Evolutionary conservation across 495 filamentous ascomycete genomes (phyloP).

Genomic region (Hyaloscypha hepaticicola): DNA sequence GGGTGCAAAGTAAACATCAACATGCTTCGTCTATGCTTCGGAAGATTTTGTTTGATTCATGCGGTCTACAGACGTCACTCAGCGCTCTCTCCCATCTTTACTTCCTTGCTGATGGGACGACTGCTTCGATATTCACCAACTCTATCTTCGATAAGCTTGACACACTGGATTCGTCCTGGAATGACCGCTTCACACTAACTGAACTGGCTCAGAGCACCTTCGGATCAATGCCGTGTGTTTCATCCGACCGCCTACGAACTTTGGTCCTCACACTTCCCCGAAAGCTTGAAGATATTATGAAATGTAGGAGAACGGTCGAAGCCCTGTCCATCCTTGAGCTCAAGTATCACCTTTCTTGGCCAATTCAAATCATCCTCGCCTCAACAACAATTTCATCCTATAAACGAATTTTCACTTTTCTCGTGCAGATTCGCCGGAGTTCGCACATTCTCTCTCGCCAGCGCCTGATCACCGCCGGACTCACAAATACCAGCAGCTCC

Average conservation of each 20-base stretch:
- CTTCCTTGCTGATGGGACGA: slow-evolving; percentile 67
- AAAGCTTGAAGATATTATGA: slow-evolving; percentile 35
- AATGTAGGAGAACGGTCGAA: slow-evolving; percentile 45
- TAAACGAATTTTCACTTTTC: slow-evolving; percentile 67
- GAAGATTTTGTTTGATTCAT: slow-evolving; percentile 63
- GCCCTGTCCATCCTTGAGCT: slow-evolving; percentile 56
- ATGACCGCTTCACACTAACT: slow-evolving; percentile 78
- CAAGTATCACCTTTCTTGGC: slow-evolving; percentile 72
- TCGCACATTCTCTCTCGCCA: slow-evolving; percentile 64
- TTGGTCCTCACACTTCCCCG: slow-evolving; percentile 52
- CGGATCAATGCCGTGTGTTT: slow-evolving; percentile 46
- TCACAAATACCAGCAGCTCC: slow-evolving; percentile 19
- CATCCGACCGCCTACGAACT: slow-evolving; percentile 57
- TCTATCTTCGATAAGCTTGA: slow-evolving; percentile 80
- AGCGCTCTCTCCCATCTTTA: slow-evolving; percentile 70
- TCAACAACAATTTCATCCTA: slow-evolving; percentile 61
- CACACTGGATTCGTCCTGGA: slow-evolving; percentile 64
- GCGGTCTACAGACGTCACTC: slow-evolving; percentile 63
- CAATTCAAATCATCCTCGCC: slow-evolving; percentile 78
- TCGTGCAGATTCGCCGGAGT: slow-evolving; percentile 76
- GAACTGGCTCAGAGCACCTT: slow-evolving; percentile 74
- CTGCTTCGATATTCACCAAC: slow-evolving; percentile 59
- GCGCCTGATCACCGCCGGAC: slow-evolving; percentile 40
- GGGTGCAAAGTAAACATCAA: slow-evolving; percentile 72
- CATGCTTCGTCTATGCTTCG: slow-evolving; percentile 63